These are phyloP conservation scores for Beauveria scarabaeidicola DNA, from an alignment of 2,329 filamentous ascomycete genomes.

Conservation along the genomic window DNA sequence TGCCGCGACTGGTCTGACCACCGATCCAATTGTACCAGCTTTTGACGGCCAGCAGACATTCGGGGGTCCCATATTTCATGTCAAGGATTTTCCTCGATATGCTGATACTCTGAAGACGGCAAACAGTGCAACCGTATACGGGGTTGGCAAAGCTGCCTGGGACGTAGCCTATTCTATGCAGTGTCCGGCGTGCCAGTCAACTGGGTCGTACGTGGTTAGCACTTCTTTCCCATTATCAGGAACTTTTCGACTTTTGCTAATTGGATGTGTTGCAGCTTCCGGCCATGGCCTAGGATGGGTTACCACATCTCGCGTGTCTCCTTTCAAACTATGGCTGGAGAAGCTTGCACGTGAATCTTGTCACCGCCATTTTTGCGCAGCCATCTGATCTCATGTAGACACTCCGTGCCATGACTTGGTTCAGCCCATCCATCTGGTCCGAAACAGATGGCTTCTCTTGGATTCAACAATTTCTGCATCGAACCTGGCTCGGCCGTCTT, in stretches of 20 bases:
- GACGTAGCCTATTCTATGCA: constrained; percentile 57
- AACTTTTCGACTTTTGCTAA: background rate
- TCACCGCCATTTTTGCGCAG: constrained; percentile 32
- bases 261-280: constrained; percentile 20
- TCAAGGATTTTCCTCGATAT: constrained; percentile 35
- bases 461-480: constrained; percentile 48
- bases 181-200: constrained; percentile 46
- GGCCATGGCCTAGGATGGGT: constrained; percentile 54
- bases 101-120: constrained; percentile 31
- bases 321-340: constrained; percentile 59
- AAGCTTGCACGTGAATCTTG: constrained; percentile 46
- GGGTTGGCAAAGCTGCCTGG: constrained; percentile 56
- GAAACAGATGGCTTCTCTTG: constrained; percentile 49
- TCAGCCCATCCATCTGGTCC: constrained; percentile 68
- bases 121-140: constrained; percentile 47
- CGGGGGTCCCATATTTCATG: constrained; percentile 40
- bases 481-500: constrained; percentile 46
- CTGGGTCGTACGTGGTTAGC: constrained; percentile 48
- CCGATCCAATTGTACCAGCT: constrained; percentile 35
- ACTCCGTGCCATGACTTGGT: constrained; percentile 63
- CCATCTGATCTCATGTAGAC: constrained; percentile 21
- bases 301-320: constrained; percentile 53
- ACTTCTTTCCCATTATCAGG: background rate
- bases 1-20: constrained; percentile 48
- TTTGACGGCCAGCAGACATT: constrained; percentile 40